phyloP scores from a whole-genome alignment of 2,329 filamentous ascomycete genomes.

The Penicillium brasilianum region DNA sequence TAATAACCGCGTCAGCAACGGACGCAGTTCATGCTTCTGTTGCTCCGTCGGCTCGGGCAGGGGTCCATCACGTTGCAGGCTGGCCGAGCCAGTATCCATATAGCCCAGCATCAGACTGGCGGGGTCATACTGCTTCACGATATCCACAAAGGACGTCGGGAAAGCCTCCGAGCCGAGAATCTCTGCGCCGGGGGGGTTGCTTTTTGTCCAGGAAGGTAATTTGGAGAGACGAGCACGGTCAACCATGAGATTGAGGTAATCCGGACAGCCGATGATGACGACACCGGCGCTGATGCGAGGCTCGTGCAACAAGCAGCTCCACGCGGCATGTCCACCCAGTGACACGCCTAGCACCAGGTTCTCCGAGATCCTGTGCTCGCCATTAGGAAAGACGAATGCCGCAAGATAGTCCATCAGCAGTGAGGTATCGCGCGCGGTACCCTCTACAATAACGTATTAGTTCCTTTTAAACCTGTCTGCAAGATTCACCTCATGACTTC shows the following conservation, averaged over 20 bases:
- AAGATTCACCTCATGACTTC: too few relatives aligned
- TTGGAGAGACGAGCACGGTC: slow-evolving; percentile 77
- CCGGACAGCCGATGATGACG: slow-evolving; percentile 84
- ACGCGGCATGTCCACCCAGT: slow-evolving; percentile 84
- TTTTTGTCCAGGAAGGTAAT: slow-evolving; percentile 63
- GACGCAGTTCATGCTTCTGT: slow-evolving; percentile 51
- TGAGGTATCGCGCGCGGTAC: slow-evolving; percentile 75
- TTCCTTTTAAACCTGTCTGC: not conserved
- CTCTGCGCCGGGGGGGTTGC: slow-evolving; percentile 59
- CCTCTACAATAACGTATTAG: slow-evolving; percentile 46
- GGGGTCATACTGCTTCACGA: slow-evolving; percentile 72
- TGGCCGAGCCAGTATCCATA: slow-evolving; percentile 29
- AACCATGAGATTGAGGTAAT: slow-evolving; percentile 79
- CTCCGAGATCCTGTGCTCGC: slow-evolving; percentile 56
- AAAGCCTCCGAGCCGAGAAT: slow-evolving; percentile 83
- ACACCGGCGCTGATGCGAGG: slow-evolving; percentile 78
- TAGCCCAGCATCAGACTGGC: slow-evolving; percentile 72
- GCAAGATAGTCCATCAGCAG: slow-evolving; percentile 77
- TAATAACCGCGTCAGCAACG: slow-evolving; percentile 49
- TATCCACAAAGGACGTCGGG: slow-evolving; percentile 68
- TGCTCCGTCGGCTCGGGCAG: slow-evolving; percentile 47
- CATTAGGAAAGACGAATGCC: slow-evolving; percentile 70
- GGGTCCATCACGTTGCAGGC: slow-evolving; percentile 36
- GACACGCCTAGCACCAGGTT: slow-evolving; percentile 83
- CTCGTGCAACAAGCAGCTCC: slow-evolving; percentile 81